These are phyloP conservation scores for Mimosa bimucronata DNA, from an alignment of 306 rosid species.

Conservation along the genomic window DNA sequence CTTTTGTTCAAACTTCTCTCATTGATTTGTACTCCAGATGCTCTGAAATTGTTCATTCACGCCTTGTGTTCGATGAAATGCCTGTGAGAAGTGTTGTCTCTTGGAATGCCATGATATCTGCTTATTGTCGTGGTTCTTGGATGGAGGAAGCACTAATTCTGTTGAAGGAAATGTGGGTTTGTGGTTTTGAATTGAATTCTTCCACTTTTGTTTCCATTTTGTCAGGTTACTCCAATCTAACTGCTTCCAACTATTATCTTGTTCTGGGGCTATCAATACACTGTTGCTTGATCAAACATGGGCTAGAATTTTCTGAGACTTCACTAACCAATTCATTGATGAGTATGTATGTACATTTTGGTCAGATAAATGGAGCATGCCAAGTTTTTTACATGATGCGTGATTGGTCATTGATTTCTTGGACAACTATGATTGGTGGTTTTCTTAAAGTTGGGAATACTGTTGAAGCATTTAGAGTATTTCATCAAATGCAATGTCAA, in stretches of 20 bases:
- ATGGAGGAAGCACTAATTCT: slow-evolving; percentile 43
- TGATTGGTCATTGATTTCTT: slow-evolving; percentile 49
- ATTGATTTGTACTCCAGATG: slow-evolving; percentile 55
- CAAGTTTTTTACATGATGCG: slow-evolving; percentile 45
- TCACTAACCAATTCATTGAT: slow-evolving; percentile 48
- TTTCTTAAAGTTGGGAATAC: slow-evolving; percentile 42
- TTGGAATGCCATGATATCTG: slow-evolving; percentile 71
- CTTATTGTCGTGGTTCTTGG: slow-evolving; percentile 48
- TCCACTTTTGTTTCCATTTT: slow-evolving; percentile 48
- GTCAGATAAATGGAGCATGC: slow-evolving; percentile 41
- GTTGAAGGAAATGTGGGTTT: slow-evolving; percentile 51
- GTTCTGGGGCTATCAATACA: slow-evolving; percentile 44
- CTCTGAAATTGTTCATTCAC: slow-evolving; percentile 34
- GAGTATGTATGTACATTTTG: slow-evolving; percentile 48
- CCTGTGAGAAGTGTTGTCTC: slow-evolving; percentile 53
- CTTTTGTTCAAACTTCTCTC: slow-evolving; percentile 55
- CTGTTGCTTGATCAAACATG: slow-evolving; percentile 48
- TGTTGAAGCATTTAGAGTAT: slow-evolving; percentile 37
- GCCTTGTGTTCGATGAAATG: slow-evolving; percentile 58
- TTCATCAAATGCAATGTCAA: slow-evolving; percentile 45
- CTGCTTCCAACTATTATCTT: slow-evolving; percentile 6
- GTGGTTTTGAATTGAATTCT: slow-evolving; percentile 44
- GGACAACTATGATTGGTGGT: slow-evolving; percentile 54
- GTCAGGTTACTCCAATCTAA: slow-evolving; percentile 39
- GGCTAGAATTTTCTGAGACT: slow-evolving; percentile 41